Conservation (phyloP, 495 filamentous ascomycete species). For the Penicillium samsonianum region DNA sequence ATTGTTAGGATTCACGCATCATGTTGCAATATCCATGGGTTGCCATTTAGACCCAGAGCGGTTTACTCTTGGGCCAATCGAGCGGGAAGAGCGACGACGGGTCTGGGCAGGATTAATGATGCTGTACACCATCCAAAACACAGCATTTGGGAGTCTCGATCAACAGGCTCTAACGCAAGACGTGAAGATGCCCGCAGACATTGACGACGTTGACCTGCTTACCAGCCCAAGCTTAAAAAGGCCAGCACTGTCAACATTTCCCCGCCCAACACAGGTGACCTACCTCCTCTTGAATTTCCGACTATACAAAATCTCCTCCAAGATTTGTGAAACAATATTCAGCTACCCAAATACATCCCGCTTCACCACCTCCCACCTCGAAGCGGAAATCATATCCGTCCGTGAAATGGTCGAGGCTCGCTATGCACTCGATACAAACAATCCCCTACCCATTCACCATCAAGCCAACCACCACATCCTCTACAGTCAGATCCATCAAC, state of each 20-base stretch:
- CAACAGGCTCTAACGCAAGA: constrained; percentile 31
- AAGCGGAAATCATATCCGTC: constrained; percentile 40
- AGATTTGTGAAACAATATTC: constrained; percentile 47
- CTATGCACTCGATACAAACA: constrained; percentile 36
- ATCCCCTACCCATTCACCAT: constrained; percentile 38
- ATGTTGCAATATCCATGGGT: constrained; percentile 50
- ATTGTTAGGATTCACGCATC: constrained; percentile 46
- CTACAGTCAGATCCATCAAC: constrained; percentile 50
- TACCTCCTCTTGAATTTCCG: constrained; percentile 48
- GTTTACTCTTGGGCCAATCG: constrained; percentile 43
- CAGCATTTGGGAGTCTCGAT: constrained; percentile 34
- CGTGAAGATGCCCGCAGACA: constrained; percentile 45
- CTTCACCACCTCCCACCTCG: constrained; percentile 32
- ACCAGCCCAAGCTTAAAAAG: constrained; percentile 23
- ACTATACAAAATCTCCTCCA: constrained; percentile 42
- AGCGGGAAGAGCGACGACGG: constrained; percentile 49
- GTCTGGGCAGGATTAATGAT: constrained; percentile 50
- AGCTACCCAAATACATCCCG: constrained; percentile 30
- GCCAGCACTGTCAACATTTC: constrained; percentile 21
- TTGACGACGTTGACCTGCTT: constrained; percentile 48
- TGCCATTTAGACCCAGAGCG: constrained; percentile 50
- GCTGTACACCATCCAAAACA: constrained; percentile 47
- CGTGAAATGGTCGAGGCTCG: constrained; percentile 42
- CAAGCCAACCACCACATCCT: constrained; percentile 49
- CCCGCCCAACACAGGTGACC: constrained; percentile 50